Percentiles rank a stretch among this genome's conserved stretches.
Conservation (phyloP, 2,329 filamentous ascomycete genomes). For the Ceratocystis destructans region DNA sequence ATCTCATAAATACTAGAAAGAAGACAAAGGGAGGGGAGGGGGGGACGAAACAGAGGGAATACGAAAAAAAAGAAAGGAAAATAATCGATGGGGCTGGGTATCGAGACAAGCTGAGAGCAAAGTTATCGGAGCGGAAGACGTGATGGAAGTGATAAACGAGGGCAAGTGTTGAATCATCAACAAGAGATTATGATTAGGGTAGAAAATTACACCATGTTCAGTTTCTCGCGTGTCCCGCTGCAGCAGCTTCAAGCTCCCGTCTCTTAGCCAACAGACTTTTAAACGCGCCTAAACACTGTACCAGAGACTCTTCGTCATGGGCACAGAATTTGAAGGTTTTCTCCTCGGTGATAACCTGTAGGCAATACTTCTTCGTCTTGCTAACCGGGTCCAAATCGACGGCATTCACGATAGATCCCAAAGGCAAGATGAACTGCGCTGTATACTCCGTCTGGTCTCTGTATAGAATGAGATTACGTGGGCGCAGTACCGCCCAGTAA, state of each 20-base stretch:
- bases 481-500: constrained; percentile 80
- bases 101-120: neutral
- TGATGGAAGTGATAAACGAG: neutral
- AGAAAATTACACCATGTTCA: too few relatives aligned
- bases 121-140: neutral
- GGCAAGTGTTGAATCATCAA: neutral
- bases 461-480: constrained; percentile 75
- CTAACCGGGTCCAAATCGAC: constrained; percentile 85
- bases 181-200: neutral
- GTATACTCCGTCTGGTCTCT: constrained; percentile 88
- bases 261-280: constrained; percentile 71
- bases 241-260: constrained; percentile 39
- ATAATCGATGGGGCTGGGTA: neutral
- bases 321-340: constrained; percentile 69
- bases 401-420: constrained; percentile 69
- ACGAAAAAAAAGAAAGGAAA: neutral
- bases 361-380: constrained; percentile 68
- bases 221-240: neutral
- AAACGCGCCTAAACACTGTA: constrained; percentile 76
- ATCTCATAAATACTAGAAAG: constrained; percentile 3
- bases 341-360: constrained; percentile 90
- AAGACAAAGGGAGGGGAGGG: neutral
- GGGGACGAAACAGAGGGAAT: neutral
- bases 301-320: constrained; percentile 64
- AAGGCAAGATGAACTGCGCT: constrained; percentile 65